These are phyloP conservation scores for Trichoderma orchidacearum DNA, from an alignment of 495 filamentous ascomycete genomes.

Conservation along the genomic window DNA sequence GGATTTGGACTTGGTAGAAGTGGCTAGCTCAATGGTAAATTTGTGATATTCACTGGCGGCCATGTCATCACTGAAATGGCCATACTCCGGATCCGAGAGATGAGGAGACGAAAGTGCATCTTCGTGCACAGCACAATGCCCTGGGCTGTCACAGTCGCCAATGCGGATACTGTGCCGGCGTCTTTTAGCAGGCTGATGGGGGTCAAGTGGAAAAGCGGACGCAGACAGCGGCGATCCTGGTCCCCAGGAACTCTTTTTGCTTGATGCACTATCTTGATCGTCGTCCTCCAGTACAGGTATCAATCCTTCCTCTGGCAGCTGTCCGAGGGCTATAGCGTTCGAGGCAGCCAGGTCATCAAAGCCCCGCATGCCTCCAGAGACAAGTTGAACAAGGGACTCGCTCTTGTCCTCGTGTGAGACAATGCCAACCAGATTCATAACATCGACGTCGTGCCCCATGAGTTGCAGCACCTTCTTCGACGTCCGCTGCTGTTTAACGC, in stretches of 20 bases:
- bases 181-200: neutral
- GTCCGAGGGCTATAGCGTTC: neutral
- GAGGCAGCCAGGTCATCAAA: neutral
- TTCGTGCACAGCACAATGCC: neutral
- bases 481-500: neutral
- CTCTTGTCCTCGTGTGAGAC: neutral
- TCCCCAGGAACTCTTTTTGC: neutral
- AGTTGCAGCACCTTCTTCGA: neutral
- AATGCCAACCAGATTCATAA: neutral
- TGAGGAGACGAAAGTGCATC: neutral
- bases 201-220: neutral
- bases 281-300: neutral
- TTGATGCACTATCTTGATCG: neutral
- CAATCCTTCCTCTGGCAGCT: neutral
- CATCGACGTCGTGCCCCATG: constrained; percentile 1
- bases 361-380: neutral
- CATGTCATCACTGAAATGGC: neutral
- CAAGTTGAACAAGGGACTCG: no score
- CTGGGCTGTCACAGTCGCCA: neutral
- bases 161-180: neutral
- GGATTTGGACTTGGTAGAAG: neutral
- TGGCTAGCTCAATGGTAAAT: neutral
- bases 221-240: neutral
- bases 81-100: neutral
- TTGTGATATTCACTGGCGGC: neutral